Base-by-base conservation (phyloP, 140 eudicot species). In the Flaveria floridana region DNA sequence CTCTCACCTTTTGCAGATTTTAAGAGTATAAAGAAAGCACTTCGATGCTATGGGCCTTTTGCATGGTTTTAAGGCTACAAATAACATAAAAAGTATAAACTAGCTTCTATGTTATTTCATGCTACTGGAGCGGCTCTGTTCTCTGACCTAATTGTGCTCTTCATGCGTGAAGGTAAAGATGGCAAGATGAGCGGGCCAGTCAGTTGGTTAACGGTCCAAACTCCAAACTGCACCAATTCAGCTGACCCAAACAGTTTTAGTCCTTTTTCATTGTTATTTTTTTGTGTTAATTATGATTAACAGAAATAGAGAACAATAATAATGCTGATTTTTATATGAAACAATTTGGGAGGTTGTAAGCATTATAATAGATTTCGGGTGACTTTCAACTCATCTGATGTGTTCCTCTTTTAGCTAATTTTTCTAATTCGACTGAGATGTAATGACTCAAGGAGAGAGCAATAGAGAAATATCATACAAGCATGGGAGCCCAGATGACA, bases 401-500 rank as follows among this genome's bases (percentile, higher is more conserved):
- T 39, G 26, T 34, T n/a, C 51, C 46, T n/a, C 50, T 37, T 65
- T 37, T 65, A 16, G 26, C 51, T 65, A 37, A 7, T 2, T 65
- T 30, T 3, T 65, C n/a, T 23, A 55, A 51, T 52, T 65, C 16
- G 42, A 76, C 58, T 15, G 37, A 66, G 42, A 67, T 67, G 80
- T 64, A 64, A 65, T 14, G 44, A 66, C 58, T 37, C 28, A 51
- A 68, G 11, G 39, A 70, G 4, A 47, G 4, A 73, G 46, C 6
- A 70, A 53, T 2, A 47, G 42, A 47, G 59, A 74, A 78, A 79
- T 51, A 75, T 63, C 95, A 87, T 78, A 95, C 99, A 90, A 95
- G 90, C 99, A 95, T 95, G 56, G 99, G 99, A 78, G 99, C 96
- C 99, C 99, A 95, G 47, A 95, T 95, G 71, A 95, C 97, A 23